Conservation (phyloP, 2,329 filamentous ascomycete species). For the Cladophialophora immunda region DNA sequence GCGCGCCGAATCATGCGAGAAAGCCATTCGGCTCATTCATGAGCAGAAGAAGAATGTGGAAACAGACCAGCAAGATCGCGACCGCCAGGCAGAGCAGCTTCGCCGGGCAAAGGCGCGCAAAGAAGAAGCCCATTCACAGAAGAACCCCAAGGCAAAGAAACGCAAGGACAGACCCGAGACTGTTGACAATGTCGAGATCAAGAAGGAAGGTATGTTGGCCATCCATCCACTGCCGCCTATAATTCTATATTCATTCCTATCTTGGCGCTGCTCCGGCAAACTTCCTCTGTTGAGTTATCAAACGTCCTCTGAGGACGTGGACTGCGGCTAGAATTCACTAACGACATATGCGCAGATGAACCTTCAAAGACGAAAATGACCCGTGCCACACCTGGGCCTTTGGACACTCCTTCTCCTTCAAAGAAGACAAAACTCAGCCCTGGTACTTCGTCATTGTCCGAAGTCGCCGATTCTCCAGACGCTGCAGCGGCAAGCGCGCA, state of each 20-base stretch:
- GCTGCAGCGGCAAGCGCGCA: constrained; percentile 61
- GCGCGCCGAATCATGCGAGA: constrained; percentile 66
- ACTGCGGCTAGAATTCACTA: constrained; percentile 13
- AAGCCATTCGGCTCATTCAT: constrained; percentile 66
- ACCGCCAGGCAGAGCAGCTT: constrained; percentile 59
- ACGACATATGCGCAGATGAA: constrained; percentile 30
- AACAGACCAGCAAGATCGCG: constrained; percentile 61
- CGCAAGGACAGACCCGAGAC: constrained; percentile 73
- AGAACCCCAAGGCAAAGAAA: constrained; percentile 74
- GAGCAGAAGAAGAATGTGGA: constrained; percentile 65
- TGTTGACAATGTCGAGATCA: constrained; percentile 63
- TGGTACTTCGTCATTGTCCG: constrained; percentile 42
- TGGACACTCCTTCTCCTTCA: constrained; percentile 40
- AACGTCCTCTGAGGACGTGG: background rate
- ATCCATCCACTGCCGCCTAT: background rate
- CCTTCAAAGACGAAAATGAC: constrained; percentile 31
- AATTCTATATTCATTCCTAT: background rate
- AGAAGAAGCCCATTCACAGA: constrained; percentile 59
- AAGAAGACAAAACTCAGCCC: constrained; percentile 43
- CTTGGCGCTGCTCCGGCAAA: constrained; percentile 16
- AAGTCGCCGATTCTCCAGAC: constrained; percentile 42
- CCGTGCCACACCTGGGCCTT: constrained; percentile 35
- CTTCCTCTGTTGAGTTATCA: constrained; percentile 10
- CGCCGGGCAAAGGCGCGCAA: constrained; percentile 55
- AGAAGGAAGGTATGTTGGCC: constrained; percentile 61